Evolutionary conservation across 2,329 filamentous ascomycete genomes (phyloP), one percentile per base, ranked within the genome.

Genomic region (Colletotrichum gloeosporioides): DNA sequence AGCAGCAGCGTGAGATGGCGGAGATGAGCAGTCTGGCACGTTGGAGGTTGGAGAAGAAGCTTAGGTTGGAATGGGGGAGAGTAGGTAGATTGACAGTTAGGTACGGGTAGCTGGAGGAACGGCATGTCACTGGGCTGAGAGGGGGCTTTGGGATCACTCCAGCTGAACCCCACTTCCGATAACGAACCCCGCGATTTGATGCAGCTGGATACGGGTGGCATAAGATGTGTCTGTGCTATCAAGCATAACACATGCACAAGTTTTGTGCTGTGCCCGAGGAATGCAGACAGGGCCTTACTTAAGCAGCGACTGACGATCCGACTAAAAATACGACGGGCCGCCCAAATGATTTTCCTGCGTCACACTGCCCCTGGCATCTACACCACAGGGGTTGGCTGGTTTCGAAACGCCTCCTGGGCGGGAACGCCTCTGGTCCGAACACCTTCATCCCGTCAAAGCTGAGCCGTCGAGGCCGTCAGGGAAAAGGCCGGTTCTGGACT

Each of bases 391-490:
- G 53, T 76, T 27, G 22, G 12, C 61, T 36, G 53, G 67, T 77
- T 77, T 77, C 75, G 72, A 77, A 76, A 77, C 72, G 18, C 62
- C 72, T 66, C 75, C 75, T 77, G 39, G 62, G 68, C 67, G 53
- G 39, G 44, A 77, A 70, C 61, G 61, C 71, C 53, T 55, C 63
- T 71, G 75, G 62, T 71, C 71, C 65, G 75, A 77, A 76, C 75
- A 31, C 67, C 53, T 71, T 74, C 68, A 53, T 76, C 70, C 71
- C 57, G 49, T 74, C 70, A 36, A 55, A 55, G 49, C 22, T 32
- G 27, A 22, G 32, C 10, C 69, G 59, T 57, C 34, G 63, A 73
- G 34, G 34, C 57, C 44, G 44, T 49, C 70, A 69, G 32, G 62
- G 63, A 69, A 57, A 32, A 31, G 39, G 64, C 64, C 70, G 32